phyloP scores from a whole-genome alignment of 192 early-diverging fungal species.

The Backusella tarrabulga region DNA sequence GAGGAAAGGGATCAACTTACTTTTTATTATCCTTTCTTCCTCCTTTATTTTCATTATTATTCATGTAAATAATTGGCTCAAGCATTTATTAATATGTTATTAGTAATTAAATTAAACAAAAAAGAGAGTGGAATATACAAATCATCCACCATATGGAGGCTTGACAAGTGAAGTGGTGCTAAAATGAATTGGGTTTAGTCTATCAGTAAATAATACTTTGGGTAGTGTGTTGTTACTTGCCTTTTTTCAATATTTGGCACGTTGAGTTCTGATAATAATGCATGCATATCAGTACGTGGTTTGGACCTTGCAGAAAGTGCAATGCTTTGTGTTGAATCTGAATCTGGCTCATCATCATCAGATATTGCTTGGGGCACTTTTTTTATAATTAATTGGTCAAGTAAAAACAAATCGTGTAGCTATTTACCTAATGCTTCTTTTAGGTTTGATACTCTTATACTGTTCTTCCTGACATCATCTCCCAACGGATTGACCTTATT shows the following conservation, averaged over 20 bases:
- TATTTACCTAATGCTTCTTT: conserved; percentile 13
- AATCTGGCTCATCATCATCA: not conserved
- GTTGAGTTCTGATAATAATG: conserved; percentile 17
- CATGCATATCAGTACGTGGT: conserved; percentile 19
- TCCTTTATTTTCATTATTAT: not conserved
- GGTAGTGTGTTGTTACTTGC: not conserved
- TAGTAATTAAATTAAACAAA: not conserved
- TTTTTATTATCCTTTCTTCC: not conserved
- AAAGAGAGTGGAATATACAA: not conserved
- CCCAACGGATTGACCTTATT: not conserved
- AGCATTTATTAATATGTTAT: not conserved
- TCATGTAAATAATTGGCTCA: not conserved
- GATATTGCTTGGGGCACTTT: not conserved
- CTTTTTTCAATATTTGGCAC: not conserved
- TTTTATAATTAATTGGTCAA: not conserved
- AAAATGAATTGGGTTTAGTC: not conserved
- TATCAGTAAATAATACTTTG: not conserved
- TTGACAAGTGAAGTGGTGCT: not conserved
- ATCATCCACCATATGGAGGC: not conserved
- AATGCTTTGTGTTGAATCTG: conserved; percentile 13
- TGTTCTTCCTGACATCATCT: conserved; percentile 2
- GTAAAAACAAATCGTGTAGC: no score
- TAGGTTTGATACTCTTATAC: conserved; percentile 8
- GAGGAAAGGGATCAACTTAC: not conserved
- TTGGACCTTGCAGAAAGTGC: not conserved